phyloP scores from a whole-genome alignment of 2,329 filamentous ascomycete genomes.

The Plectosphaerella sp. region DNA sequence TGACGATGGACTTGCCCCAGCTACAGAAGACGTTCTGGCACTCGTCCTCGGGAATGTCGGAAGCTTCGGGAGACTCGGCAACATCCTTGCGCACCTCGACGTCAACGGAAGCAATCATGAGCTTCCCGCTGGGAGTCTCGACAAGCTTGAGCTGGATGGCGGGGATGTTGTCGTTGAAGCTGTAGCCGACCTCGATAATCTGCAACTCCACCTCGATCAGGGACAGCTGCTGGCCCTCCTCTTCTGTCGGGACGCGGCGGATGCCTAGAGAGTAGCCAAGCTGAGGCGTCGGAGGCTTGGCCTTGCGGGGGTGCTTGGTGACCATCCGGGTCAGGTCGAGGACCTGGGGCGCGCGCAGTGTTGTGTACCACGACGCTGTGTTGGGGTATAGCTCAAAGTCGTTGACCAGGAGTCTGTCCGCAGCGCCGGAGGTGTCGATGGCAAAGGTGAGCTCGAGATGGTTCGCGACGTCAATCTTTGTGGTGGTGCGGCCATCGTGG shows the following conservation, averaged over 20 bases:
- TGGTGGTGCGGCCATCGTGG: slow-evolving; percentile 18
- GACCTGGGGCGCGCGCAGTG: slow-evolving; percentile 41
- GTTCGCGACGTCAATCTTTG: slow-evolving; percentile 21
- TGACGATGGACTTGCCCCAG: slow-evolving; percentile 46
- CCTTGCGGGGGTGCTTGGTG: slow-evolving; percentile 22
- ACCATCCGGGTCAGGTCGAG: slow-evolving; percentile 25
- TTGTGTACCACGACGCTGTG: slow-evolving; percentile 37
- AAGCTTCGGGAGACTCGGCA: slow-evolving; percentile 13
- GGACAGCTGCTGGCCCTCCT: slow-evolving; percentile 47
- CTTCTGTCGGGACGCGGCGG: slow-evolving; percentile 32
- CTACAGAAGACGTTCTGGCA: slow-evolving; percentile 49
- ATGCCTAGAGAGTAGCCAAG: slow-evolving; percentile 47
- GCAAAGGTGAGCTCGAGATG: slow-evolving; percentile 50
- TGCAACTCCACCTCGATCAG: slow-evolving; percentile 51
- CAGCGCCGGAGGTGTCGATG: slow-evolving; percentile 38
- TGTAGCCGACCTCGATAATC: slow-evolving; percentile 54
- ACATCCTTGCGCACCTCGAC: slow-evolving; percentile 12
- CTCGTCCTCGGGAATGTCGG: slow-evolving; percentile 11
- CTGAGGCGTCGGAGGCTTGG: slow-evolving; percentile 23
- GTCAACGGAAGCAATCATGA: slow-evolving; percentile 49
- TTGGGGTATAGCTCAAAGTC: slow-evolving; percentile 56
- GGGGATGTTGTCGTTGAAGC: slow-evolving; percentile 50
- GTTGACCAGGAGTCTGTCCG: slow-evolving; percentile 51
- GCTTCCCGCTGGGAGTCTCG: slow-evolving; percentile 48
- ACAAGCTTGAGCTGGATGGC: slow-evolving; percentile 58